Conservation (phyloP, 2,329 filamentous ascomycete species). For the Ilyonectria robusta region DNA sequence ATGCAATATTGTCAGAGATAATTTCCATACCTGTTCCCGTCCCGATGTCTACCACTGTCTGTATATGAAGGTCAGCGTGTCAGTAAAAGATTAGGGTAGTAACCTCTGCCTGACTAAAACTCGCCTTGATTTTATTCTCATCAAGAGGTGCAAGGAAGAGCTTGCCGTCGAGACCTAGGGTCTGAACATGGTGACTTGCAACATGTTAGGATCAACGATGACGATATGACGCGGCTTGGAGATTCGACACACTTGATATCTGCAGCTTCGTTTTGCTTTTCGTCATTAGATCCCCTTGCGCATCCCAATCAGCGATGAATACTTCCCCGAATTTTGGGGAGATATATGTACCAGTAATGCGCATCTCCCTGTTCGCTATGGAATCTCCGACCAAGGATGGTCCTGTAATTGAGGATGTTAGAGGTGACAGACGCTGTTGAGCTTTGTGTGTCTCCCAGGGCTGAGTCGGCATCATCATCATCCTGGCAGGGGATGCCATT, state of each 20-base stretch:
- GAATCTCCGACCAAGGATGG: constrained; percentile 3
- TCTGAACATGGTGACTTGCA: constrained; percentile 34
- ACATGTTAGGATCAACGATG: not conserved
- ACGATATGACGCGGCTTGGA: not conserved
- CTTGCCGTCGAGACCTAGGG: constrained; percentile 20
- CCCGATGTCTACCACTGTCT: constrained; percentile 36
- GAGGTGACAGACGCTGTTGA: constrained; percentile 6
- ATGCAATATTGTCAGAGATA: not conserved
- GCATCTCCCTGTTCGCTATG: constrained; percentile 6
- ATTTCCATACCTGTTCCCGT: constrained; percentile 31
- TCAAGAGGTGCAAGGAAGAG: constrained; percentile 30
- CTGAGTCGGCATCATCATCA: constrained; percentile 4
- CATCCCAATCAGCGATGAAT: not conserved
- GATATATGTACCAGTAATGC: not conserved
- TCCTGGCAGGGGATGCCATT: not conserved
- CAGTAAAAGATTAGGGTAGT: accelerated
- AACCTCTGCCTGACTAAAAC: not conserved
- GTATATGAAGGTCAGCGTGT: accelerated
- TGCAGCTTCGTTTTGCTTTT: constrained; percentile 35
- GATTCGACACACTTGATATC: constrained; percentile 32
- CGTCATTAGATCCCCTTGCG: constrained; percentile 37
- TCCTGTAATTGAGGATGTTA: constrained; percentile 6
- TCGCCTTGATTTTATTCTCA: constrained; percentile 24
- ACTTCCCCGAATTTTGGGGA: not conserved
- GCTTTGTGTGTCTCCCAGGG: not conserved